Conservation (phyloP, 2,329 filamentous ascomycete genomes). For the Phaeosphaeriaceae sp. region DNA sequence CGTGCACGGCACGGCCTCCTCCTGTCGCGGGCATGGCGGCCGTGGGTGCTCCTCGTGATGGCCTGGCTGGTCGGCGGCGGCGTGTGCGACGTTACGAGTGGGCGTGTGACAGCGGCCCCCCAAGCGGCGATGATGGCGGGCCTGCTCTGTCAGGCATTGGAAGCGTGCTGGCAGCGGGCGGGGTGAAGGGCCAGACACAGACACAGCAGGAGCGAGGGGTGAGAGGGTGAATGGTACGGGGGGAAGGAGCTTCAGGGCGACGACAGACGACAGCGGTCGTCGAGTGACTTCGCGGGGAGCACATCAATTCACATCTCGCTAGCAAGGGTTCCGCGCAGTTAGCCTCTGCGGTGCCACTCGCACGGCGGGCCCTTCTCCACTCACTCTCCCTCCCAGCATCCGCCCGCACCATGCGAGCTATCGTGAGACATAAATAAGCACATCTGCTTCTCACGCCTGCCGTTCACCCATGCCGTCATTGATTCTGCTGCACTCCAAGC, state of each 20-base stretch:
- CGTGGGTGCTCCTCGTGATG: background rate
- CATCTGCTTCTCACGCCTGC: background rate
- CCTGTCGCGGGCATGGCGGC: conserved; percentile 23
- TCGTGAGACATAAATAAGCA: background rate
- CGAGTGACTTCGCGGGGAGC: background rate
- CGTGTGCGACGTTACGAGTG: conserved; percentile 5
- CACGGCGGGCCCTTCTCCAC: background rate
- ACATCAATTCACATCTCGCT: background rate
- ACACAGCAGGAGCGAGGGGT: background rate
- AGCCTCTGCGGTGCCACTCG: background rate
- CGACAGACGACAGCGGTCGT: background rate
- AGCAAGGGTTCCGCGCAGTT: background rate
- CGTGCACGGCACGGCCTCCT: conserved; percentile 19
- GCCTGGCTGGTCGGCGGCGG: background rate
- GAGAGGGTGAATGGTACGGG: background rate
- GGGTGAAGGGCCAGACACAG: background rate
- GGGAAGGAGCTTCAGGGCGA: background rate
- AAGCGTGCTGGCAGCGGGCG: background rate
- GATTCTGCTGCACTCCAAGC: background rate
- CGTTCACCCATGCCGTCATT: background rate
- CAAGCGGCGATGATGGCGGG: conserved; percentile 8
- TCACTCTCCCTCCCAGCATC: background rate
- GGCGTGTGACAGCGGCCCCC: conserved; percentile 6
- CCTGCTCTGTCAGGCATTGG: conserved; percentile 9
- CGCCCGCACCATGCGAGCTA: background rate